A percentile compares a stretch with the other conserved stretches of the same genome.
These are phyloP conservation scores for Cudoniella acicularis DNA, from an alignment of 495 filamentous ascomycete genomes.

Conservation along the genomic window DNA sequence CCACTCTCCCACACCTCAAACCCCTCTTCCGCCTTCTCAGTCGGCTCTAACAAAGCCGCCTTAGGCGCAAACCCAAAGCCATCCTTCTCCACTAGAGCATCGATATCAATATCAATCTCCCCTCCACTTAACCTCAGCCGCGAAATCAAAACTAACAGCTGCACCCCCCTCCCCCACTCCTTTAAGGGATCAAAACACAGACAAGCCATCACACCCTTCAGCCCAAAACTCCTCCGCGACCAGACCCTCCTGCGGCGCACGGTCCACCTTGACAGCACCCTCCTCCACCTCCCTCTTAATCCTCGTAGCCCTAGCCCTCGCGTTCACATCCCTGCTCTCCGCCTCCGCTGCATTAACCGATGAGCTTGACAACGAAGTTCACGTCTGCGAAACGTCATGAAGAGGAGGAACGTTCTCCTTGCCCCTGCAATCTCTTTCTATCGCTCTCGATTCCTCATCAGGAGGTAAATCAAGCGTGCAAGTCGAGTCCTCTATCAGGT, in stretches of 20 bases:
- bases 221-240: conserved; percentile 69
- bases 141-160: conserved; percentile 23
- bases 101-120: conserved; percentile 33
- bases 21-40: conserved; percentile 49
- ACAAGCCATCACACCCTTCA: conserved; percentile 39
- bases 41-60: conserved; percentile 43
- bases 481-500: conserved; percentile 86
- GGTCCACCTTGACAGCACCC: conserved; percentile 44
- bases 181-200: conserved; percentile 9
- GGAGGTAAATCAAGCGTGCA: conserved; percentile 79
- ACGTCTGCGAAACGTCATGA: conserved; percentile 51
- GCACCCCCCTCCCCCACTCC: conserved; percentile 3
- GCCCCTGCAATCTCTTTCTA: conserved; percentile 54
- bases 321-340: conserved; percentile 35
- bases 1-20: conserved; percentile 66
- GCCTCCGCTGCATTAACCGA: conserved; percentile 28
- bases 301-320: conserved; percentile 2
- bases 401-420: conserved; percentile 90
- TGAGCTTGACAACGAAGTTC: conserved; percentile 17
- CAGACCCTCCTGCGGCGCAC: conserved; percentile 66
- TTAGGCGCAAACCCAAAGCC: conserved; percentile 29
- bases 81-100: conserved; percentile 45
- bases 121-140: conserved; percentile 29
- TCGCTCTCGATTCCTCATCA: conserved; percentile 56
- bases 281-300: conserved; percentile 9